Conservation (phyloP, 768 basidiomycete genomes). For the Porpolomopsis calyptriformis region DNA sequence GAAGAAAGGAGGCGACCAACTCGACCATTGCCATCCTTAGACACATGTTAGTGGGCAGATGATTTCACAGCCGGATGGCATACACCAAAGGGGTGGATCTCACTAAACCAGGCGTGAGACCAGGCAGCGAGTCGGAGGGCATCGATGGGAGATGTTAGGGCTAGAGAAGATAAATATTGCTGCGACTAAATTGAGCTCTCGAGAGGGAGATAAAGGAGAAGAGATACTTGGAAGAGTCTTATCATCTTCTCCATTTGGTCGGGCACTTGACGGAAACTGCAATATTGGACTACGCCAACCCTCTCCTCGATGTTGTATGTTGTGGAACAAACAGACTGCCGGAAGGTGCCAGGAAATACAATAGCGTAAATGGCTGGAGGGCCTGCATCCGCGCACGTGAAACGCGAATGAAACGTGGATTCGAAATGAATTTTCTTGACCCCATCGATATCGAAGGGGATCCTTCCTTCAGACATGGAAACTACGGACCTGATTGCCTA, state of each 20-base stretch:
- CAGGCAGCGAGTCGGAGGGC: conserved; percentile 1
- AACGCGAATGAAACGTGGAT: conserved; percentile 2
- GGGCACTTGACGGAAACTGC: conserved; percentile 2
- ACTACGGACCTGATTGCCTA: background rate
- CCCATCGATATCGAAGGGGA: background rate
- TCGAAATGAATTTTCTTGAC: background rate
- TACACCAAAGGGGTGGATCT: conserved; percentile 3
- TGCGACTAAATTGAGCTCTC: background rate
- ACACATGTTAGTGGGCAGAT: background rate
- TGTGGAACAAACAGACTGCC: conserved; percentile 1
- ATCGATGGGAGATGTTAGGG: background rate
- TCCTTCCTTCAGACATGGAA: background rate
- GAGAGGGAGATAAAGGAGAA: background rate
- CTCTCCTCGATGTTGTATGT: background rate
- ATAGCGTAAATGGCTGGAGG: conserved; percentile 3
- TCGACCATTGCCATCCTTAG: conserved; percentile 3
- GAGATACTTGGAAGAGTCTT: background rate
- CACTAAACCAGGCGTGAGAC: conserved; percentile 2
- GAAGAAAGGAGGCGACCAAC: conserved; percentile 3
- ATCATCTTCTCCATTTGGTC: conserved; percentile 1
- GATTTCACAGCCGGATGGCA: background rate
- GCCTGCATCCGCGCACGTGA: background rate
- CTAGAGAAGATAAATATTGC: background rate
- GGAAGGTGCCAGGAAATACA: conserved; percentile 2
- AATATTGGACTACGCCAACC: conserved; percentile 3